Evolutionary conservation across 2,329 filamentous ascomycete genomes (phyloP), one percentile per base, ranked within the genome.

Genomic region (Ophiostoma angusticollis): DNA sequence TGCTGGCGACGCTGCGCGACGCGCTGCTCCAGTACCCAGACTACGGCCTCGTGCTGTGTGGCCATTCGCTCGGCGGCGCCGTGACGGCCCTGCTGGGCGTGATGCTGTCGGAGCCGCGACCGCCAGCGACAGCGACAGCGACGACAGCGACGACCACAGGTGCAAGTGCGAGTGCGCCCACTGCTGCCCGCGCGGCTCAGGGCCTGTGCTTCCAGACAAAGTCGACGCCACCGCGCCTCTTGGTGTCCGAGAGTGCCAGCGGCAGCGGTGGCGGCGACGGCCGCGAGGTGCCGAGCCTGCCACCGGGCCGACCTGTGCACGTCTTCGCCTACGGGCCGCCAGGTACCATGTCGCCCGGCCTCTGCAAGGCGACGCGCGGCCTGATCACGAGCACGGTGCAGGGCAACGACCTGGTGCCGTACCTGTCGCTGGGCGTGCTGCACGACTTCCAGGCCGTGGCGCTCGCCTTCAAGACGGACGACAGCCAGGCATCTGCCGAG

Each of bases 311-410:
- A 1, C 77, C 79, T 3, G 80, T 86, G 16, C 82, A 87, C 49
- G 82, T 85, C 11, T 87, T 84, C 53, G 78, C 82, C 6, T 87
- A 85, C 53, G 82, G 82, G 0, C 77, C 81, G 2, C 80, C 81
- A 0, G 73, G 79, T 0, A 80, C 78, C 12, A 74, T 86, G 69
- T 83, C 79, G 0, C 67, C 78, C 0, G 72, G 76, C 2, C 66
- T 87, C 7, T 73, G 80, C 30, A 71, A 72, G 42, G 77, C 78
- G 9, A 86, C 82, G 0, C 68, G 78, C 12, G 81, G 80, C 2
- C 66, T 87, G 7, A 79, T 87, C 44, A 87, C 82, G 3, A 84
- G 75, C 8, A 67, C 82, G 5, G 71, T 85, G 9, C 78, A 86
- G 49, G 78, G 78, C 14, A 71, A 77, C 52, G 82, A 87, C 51